A percentile compares a stretch with the other conserved stretches of the same genome.
Conservation (phyloP, 805 yeast genomes). For the Ogataea paradorogensis region DNA sequence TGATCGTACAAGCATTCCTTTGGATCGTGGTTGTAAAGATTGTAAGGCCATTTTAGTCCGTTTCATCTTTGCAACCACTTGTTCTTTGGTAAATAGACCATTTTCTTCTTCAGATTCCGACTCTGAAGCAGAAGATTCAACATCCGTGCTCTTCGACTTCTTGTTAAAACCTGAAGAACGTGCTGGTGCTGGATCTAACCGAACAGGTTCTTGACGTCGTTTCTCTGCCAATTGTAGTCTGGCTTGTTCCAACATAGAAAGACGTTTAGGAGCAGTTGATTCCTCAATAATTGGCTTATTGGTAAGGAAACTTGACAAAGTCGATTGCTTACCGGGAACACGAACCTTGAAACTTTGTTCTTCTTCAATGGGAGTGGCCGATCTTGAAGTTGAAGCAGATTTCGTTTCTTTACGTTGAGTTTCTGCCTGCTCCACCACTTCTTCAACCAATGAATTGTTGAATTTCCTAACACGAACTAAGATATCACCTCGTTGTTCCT, state of each 20-base stretch:
- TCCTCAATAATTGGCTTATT: slow-evolving; percentile 7
- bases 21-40: slow-evolving; percentile 26
- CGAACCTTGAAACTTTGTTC: background rate
- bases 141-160: slow-evolving; percentile 16
- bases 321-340: slow-evolving; percentile 4
- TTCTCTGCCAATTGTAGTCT: slow-evolving; percentile 27
- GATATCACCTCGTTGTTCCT: slow-evolving; percentile 62
- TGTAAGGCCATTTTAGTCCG: slow-evolving; percentile 26
- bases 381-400: background rate
- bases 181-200: slow-evolving; percentile 44
- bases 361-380: background rate
- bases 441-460: slow-evolving; percentile 52
- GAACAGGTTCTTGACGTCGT: slow-evolving; percentile 17
- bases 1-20: slow-evolving; percentile 7
- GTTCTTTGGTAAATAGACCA: slow-evolving; percentile 42
- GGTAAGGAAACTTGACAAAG: slow-evolving; percentile 8
- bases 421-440: slow-evolving; percentile 43
- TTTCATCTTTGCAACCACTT: slow-evolving; percentile 29
- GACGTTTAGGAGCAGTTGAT: slow-evolving; percentile 21
- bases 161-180: slow-evolving; percentile 54
- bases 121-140: slow-evolving; percentile 21
- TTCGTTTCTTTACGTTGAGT: slow-evolving; percentile 7
- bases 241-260: slow-evolving; percentile 27
- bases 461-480: slow-evolving; percentile 57
- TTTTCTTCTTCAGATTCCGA: slow-evolving; percentile 35